These are phyloP conservation scores for Phytophthora europaea DNA, from an alignment of 352 stramenopile species.

Conservation along the genomic window DNA sequence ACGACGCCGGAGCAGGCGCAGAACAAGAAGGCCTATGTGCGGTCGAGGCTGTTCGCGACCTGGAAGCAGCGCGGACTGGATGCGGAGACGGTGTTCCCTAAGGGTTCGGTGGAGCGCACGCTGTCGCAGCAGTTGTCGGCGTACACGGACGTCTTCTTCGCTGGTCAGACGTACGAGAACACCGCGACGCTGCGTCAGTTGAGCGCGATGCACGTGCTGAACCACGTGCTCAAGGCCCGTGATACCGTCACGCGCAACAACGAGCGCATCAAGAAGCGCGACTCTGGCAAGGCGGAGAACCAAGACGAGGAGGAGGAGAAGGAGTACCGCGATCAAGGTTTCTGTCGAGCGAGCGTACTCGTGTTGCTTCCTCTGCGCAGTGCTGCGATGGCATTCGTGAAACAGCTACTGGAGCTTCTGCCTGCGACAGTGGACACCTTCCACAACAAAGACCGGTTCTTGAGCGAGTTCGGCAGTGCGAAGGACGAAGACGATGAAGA, in stretches of 20 bases:
- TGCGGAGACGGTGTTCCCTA: constrained; percentile 38
- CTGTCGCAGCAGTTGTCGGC: constrained; percentile 61
- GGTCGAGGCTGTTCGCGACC: constrained; percentile 54
- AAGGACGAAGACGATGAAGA: constrained; percentile 36
- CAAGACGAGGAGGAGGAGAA: constrained; percentile 54
- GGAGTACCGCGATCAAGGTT: constrained; percentile 86
- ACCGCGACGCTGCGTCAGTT: constrained; percentile 63
- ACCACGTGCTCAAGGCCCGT: constrained; percentile 81
- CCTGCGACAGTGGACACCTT: constrained; percentile 67
- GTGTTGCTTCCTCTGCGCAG: constrained; percentile 78
- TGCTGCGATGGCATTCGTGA: constrained; percentile 70
- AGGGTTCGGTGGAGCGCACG: constrained; percentile 55
- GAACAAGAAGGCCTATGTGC: constrained; percentile 52
- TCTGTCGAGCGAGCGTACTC: constrained; percentile 75
- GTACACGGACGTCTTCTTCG: constrained; percentile 81
- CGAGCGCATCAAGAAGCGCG: constrained; percentile 67
- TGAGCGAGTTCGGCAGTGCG: constrained; percentile 60
- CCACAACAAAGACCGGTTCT: constrained; percentile 85
- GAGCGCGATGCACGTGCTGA: constrained; percentile 81
- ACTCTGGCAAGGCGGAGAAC: constrained; percentile 29
- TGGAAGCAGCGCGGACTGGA: constrained; percentile 60
- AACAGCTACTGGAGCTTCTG: constrained; percentile 68
- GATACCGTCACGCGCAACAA: constrained; percentile 81
- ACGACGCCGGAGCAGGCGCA: constrained; percentile 29
- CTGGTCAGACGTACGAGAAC: constrained; percentile 71